Percentiles rank a stretch among this genome's conserved stretches.
Evolutionary conservation across 495 filamentous ascomycete genomes (phyloP).

Genomic region (Lentithecium fluviatile): DNA sequence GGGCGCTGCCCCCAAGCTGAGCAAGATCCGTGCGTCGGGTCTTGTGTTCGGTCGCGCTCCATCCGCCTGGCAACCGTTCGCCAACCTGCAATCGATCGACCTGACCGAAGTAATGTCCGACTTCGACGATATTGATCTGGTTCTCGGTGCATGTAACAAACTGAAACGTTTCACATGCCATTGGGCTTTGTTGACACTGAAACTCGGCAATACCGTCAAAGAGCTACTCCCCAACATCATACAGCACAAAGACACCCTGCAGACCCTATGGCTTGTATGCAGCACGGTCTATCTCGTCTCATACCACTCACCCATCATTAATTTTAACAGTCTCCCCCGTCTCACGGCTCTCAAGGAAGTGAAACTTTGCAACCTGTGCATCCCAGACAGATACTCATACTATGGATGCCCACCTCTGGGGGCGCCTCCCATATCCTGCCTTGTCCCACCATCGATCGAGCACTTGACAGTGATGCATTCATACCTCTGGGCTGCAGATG

Average conservation of each 20-base stretch:
- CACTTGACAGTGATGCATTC: no score
- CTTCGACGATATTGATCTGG: no score
- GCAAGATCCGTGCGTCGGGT: not conserved
- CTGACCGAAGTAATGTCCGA: no score
- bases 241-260: conserved; percentile 10
- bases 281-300: not conserved
- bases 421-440: no score
- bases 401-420: not conserved
- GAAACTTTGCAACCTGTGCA: not conserved
- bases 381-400: not conserved
- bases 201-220: not conserved
- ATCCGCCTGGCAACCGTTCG: no score
- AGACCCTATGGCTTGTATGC: not conserved
- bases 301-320: not conserved
- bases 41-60: not conserved
- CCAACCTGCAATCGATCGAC: no score
- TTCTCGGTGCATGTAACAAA: not conserved
- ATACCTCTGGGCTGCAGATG: no score
- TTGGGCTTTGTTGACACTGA: conserved; percentile 5
- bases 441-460: no score
- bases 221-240: not conserved
- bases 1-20: not conserved
- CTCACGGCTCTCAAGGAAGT: not conserved
- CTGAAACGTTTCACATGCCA: conserved; percentile 11
- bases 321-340: not conserved